These are phyloP conservation scores for Suillus cothurnatus DNA, from an alignment of 768 basidiomycete genomes.

Conservation along the genomic window DNA sequence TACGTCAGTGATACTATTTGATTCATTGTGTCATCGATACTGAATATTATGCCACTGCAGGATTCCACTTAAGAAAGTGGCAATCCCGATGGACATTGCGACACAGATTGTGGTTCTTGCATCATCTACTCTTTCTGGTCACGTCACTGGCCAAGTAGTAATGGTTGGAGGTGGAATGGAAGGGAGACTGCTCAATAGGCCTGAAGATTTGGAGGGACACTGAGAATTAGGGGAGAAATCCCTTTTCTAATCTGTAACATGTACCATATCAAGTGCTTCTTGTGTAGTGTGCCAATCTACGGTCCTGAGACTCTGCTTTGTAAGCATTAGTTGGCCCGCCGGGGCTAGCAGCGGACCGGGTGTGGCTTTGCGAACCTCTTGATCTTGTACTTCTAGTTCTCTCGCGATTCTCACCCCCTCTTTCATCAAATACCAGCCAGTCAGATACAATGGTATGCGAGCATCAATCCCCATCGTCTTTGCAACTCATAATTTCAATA, in stretches of 20 bases:
- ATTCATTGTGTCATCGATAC: background rate
- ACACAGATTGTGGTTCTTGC: constrained; percentile 63
- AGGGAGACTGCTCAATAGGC: constrained; percentile 54
- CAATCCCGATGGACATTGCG: constrained; percentile 62
- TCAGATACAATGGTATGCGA: constrained; percentile 8
- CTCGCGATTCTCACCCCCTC: background rate
- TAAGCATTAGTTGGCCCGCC: background rate
- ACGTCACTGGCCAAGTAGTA: constrained; percentile 68
- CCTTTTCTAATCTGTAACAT: background rate
- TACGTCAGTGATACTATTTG: constrained; percentile 48
- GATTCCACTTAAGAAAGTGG: constrained; percentile 72
- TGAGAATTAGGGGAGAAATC: background rate
- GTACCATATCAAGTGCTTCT: background rate
- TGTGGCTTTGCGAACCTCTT: constrained; percentile 2
- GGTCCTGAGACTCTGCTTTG: too few relatives aligned
- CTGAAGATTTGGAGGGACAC: constrained; percentile 33
- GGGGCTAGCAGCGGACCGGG: constrained; percentile 1
- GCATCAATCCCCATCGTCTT: background rate
- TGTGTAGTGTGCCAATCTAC: too few relatives aligned
- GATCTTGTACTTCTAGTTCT: constrained; percentile 17
- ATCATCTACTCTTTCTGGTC: constrained; percentile 63
- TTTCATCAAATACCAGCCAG: background rate
- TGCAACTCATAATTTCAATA: constrained; percentile 30
- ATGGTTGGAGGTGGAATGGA: constrained; percentile 84
- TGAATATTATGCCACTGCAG: constrained; percentile 35